Evolutionary conservation across 768 basidiomycete genomes (phyloP).

Genomic region (Mycena haematopus): DNA sequence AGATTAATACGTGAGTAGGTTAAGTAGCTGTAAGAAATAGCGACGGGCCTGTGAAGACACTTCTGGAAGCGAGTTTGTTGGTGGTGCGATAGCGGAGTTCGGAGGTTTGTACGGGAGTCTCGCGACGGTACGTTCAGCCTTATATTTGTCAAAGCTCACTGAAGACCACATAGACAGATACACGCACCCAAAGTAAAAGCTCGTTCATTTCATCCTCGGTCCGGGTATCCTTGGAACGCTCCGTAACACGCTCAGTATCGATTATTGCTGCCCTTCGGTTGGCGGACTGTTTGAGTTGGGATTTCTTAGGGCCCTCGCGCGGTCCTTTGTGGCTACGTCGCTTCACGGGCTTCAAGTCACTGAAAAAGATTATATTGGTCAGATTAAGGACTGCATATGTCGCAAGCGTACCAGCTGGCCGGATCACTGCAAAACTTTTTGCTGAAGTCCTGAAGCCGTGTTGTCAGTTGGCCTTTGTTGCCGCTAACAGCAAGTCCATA

Average conservation of each 20-base stretch:
- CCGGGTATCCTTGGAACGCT: slow-evolving; percentile 21
- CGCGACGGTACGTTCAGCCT: slow-evolving; percentile 10
- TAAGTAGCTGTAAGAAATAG: background rate
- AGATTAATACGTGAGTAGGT: background rate
- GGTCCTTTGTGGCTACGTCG: slow-evolving; percentile 23
- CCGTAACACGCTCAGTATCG: slow-evolving; percentile 9
- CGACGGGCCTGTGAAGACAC: background rate
- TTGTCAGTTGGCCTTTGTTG: slow-evolving; percentile 4
- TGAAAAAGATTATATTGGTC: background rate
- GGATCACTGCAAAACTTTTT: slow-evolving; percentile 14
- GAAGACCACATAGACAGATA: no score
- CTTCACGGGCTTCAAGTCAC: background rate
- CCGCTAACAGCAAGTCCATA: no score
- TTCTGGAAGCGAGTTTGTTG: background rate
- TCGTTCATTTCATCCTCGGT: slow-evolving; percentile 12
- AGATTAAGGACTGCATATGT: no score
- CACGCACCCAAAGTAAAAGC: slow-evolving; percentile 15
- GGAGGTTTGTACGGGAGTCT: slow-evolving; percentile 13
- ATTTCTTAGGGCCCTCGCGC: slow-evolving; percentile 8
- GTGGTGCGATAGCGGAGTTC: background rate
- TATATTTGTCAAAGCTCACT: background rate
- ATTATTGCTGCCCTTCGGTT: slow-evolving; percentile 10
- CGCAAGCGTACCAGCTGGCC: background rate
- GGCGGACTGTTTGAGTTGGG: slow-evolving; percentile 2
- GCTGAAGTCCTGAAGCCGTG: slow-evolving; percentile 1